Evolutionary conservation across 306 rosid genomes (phyloP).

Genomic region (Medicago arabica): DNA sequence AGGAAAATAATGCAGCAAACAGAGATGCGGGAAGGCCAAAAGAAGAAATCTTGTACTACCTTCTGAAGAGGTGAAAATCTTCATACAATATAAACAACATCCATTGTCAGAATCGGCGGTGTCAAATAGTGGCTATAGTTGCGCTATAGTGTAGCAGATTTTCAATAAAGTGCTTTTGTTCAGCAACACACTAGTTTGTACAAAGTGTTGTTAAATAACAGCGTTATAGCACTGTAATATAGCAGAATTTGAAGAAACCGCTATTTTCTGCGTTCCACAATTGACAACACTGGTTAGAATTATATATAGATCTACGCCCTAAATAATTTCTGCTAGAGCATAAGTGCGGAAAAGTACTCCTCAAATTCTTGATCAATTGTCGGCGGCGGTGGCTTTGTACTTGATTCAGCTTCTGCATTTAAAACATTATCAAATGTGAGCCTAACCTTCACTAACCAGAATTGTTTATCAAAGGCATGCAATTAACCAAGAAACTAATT

Average conservation of each 20-base stretch:
- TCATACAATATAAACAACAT: conserved; percentile 27
- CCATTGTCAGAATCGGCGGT: background rate
- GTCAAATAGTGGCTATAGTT: background rate
- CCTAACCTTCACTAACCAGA: conserved; percentile 2
- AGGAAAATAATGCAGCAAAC: no score
- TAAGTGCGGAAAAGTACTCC: conserved; percentile 83
- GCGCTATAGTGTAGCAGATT: background rate
- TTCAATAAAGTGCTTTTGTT: background rate
- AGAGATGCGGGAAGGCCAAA: background rate
- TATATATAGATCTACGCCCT: conserved; percentile 35
- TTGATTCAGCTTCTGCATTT: conserved; percentile 73
- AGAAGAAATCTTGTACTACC: conserved; percentile 21
- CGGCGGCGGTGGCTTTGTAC: conserved; percentile 67
- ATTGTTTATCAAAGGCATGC: conserved; percentile 18
- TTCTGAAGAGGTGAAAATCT: conserved; percentile 23
- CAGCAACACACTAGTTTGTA: background rate
- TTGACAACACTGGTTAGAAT: conserved; percentile 6
- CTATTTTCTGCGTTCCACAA: background rate
- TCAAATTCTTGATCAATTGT: conserved; percentile 95
- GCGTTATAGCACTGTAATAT: background rate
- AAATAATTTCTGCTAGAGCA: conserved; percentile 58
- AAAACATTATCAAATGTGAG: conserved; percentile 32
- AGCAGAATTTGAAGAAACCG: background rate
- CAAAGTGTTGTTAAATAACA: background rate
- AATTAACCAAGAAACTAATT: background rate